phyloP scores from a whole-genome alignment of 805 yeast species.

The Jamesozyma hellenica region DNA sequence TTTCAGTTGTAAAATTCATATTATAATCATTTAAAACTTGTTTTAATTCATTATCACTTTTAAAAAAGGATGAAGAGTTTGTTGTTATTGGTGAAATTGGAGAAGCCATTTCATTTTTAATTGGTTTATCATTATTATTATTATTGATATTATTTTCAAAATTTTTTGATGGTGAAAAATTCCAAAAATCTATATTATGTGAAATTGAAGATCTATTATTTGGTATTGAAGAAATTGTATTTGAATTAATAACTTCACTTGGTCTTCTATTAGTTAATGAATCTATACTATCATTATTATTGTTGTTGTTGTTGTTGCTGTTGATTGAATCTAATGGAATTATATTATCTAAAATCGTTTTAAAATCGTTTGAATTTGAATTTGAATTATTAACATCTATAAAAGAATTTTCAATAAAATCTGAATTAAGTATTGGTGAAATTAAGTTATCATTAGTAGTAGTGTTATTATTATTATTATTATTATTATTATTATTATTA shows the following conservation, averaged over 20 bases:
- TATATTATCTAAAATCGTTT: not conserved
- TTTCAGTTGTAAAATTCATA: slow-evolving; percentile 12
- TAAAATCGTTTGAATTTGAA: not conserved
- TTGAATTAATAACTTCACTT: slow-evolving; percentile 9
- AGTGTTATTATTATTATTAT: not conserved
- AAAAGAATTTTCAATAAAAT: not conserved
- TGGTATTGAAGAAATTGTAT: slow-evolving; percentile 9
- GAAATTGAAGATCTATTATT: slow-evolving; percentile 23
- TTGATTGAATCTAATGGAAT: not conserved
- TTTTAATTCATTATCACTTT: slow-evolving; percentile 15
- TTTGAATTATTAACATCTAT: not conserved
- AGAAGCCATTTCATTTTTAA: slow-evolving; percentile 1
- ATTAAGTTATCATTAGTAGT: not conserved
- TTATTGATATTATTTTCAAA: not conserved
- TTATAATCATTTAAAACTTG: slow-evolving; percentile 22
- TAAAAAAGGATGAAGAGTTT: too few species aligned
- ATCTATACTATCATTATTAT: not conserved
- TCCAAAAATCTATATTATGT: slow-evolving; percentile 24
- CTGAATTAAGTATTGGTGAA: slow-evolving; percentile 1
- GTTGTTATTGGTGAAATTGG: not conserved
- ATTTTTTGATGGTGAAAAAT: slow-evolving; percentile 8
- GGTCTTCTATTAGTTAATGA: slow-evolving; percentile 3
- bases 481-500: slow-evolving; percentile 3
- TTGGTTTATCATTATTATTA: not conserved
- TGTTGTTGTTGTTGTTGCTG: not conserved